phyloP scores from a whole-genome alignment of 2,329 filamentous ascomycete species.

The Clonostachys rhizophaga region DNA sequence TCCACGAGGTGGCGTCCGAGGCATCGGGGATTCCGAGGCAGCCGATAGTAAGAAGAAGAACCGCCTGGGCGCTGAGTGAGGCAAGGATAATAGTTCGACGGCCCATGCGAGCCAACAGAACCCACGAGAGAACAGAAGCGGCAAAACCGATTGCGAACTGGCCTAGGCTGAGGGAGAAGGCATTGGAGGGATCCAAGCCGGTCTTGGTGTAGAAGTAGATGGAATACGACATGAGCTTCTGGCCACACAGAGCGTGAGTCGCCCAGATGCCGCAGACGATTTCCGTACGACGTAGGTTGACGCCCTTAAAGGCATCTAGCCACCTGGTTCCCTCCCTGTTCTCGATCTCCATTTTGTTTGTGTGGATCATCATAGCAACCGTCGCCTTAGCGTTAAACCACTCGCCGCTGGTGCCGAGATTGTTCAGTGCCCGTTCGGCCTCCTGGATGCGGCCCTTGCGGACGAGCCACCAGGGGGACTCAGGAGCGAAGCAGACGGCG shows the following conservation, averaged over 20 bases:
- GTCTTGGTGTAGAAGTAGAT: slow-evolving; percentile 37
- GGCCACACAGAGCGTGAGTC: slow-evolving; percentile 27
- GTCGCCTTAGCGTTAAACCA: too few species aligned
- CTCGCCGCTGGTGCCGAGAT: too few species aligned
- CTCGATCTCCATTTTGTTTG: too few species aligned
- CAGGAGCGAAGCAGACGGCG: too few species aligned
- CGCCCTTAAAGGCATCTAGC: slow-evolving; percentile 38
- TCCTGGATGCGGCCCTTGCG: too few species aligned
- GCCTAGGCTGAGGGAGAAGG: slow-evolving; percentile 29
- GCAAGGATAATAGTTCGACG: slow-evolving; percentile 37
- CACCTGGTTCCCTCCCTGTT: slow-evolving; percentile 12
- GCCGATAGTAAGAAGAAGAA: slow-evolving; percentile 34
- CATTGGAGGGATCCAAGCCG: slow-evolving; percentile 24
- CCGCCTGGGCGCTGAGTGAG: slow-evolving; percentile 42
- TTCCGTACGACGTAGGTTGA: slow-evolving; percentile 34
- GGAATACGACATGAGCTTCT: slow-evolving; percentile 24
- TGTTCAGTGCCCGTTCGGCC: too few species aligned
- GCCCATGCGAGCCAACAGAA: slow-evolving; percentile 33
- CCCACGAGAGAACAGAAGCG: slow-evolving; percentile 41
- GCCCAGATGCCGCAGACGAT: slow-evolving; percentile 26
- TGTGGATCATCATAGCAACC: too few species aligned
- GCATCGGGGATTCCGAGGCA: slow-evolving; percentile 27
- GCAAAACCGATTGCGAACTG: slow-evolving; percentile 37
- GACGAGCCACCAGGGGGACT: too few species aligned
- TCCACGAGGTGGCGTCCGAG: slow-evolving; percentile 32